Conservation (phyloP, 2,329 filamentous ascomycete genomes). For the Penicillium janthinellum region DNA sequence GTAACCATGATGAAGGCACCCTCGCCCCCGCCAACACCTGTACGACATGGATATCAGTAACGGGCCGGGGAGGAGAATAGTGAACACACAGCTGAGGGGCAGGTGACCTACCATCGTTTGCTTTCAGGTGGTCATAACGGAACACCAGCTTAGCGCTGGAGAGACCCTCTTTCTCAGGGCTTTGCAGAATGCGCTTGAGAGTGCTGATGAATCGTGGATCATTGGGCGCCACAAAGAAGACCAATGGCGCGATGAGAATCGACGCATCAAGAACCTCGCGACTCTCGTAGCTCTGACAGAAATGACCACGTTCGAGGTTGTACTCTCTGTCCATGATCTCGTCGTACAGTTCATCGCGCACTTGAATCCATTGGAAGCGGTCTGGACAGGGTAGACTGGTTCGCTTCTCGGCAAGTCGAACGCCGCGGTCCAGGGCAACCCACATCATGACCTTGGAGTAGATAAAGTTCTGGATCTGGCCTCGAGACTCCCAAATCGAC, state of each 20-base stretch:
- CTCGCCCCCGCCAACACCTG: constrained; percentile 72
- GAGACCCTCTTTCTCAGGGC: constrained; percentile 73
- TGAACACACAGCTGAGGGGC: background rate
- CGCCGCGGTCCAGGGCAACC: constrained; percentile 75
- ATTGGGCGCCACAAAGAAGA: constrained; percentile 78
- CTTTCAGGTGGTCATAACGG: constrained; percentile 69
- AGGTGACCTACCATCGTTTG: constrained; percentile 64
- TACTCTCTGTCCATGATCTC: constrained; percentile 78
- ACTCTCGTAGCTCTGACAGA: constrained; percentile 76
- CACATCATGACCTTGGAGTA: constrained; percentile 85
- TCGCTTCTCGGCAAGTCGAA: constrained; percentile 73
- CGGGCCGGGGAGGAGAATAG: constrained; percentile 4
- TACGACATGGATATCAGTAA: constrained; percentile 20
- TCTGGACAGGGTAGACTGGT: constrained; percentile 71
- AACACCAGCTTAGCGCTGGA: constrained; percentile 76
- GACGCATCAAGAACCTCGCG: constrained; percentile 71
- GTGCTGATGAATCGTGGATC: constrained; percentile 75
- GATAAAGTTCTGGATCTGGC: constrained; percentile 73
- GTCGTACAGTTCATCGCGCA: constrained; percentile 70
- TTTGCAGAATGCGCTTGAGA: constrained; percentile 69
- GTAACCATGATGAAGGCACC: constrained; percentile 81
- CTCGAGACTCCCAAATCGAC: constrained; percentile 82
- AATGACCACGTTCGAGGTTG: constrained; percentile 68
- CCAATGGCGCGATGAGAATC: constrained; percentile 73
- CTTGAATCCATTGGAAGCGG: constrained; percentile 64